Evolutionary conservation across 129 eudicot species (phyloP).

Genomic region (Flaveria sonorensis): DNA sequence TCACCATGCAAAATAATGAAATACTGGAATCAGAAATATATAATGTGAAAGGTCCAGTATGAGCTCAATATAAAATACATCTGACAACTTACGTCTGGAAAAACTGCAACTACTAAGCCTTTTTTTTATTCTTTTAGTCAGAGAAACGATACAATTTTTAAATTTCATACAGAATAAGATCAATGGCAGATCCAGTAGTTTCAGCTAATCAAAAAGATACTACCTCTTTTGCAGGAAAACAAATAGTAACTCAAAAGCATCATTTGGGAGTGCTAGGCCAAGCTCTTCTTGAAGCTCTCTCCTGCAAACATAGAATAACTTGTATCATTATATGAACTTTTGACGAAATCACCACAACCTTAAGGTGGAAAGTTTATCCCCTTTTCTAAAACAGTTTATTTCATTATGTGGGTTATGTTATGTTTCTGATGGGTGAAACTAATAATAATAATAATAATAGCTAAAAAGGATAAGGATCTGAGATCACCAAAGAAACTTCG

Average conservation of each 20-base stretch:
- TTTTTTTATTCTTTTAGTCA: neutral
- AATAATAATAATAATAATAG: neutral
- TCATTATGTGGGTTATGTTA: neutral
- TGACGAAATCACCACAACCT: slow-evolving; percentile 3
- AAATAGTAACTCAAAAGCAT: slow-evolving; percentile 87
- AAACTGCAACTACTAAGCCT: neutral
- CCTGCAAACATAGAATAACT: slow-evolving; percentile 50
- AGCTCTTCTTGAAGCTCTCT: slow-evolving; percentile 99
- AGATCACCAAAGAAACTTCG: neutral
- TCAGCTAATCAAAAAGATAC: neutral
- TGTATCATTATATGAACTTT: neutral
- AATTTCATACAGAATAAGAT: slow-evolving; percentile 3
- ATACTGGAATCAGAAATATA: neutral
- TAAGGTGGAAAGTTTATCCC: neutral
- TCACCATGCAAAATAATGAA: neutral
- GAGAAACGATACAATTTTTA: slow-evolving; percentile 1
- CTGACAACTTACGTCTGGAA: neutral
- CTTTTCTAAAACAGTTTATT: neutral
- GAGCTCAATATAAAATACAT: neutral
- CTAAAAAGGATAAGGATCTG: neutral
- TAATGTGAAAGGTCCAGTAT: neutral
- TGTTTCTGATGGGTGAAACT: neutral
- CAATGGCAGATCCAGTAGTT: neutral
- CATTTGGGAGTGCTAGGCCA: slow-evolving; percentile 76
- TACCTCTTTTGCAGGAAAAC: slow-evolving; percentile 80